Base-by-base conservation (phyloP, 139 green algal species). In the Nannochloris sp. region DNA sequence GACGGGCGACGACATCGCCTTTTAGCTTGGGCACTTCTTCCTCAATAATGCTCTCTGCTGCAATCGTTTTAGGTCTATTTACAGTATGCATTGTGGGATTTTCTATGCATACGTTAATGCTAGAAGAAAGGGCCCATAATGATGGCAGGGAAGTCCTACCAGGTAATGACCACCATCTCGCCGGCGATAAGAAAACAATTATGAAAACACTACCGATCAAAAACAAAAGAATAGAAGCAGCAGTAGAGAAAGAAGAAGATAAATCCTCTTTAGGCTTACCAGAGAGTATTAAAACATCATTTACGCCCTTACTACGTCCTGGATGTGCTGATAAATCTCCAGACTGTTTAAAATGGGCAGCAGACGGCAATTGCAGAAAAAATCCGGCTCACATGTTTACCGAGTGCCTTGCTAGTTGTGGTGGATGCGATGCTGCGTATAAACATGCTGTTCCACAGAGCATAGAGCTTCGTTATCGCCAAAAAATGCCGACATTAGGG, bases 401-500 rank as follows among this genome's bases (percentile, higher is more conserved):
- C 1, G 37, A 61, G 45, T 87, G 81, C 64, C 48, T 42, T n/a
- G 36, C 23, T 1, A 47, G 65, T 12, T 88, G 81, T 42, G 58
- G 53, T 27, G 33, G 58, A 6, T 83, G 77, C 68, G 42, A 29
- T 6, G 24, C 24, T 6, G 48, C 42, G 27, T 65, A 48, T 56
- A 64, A 58, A 4, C 70, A 65, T 27, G 64, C 65, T 39, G 25
- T 61, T 3, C 24, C 45, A 9, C 58, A 56, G 10, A 37, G 35
- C 55, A 55, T 81, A 36, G 60, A 61, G 27, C 45, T 90, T 0
- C 75, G 71, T 35, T 79, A 71, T 5, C 79, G 74, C 12, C 54
- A 84, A 30, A 34, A 64, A 27, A 85, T 92, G 81, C 86, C 85
- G 4, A 66, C 58, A 2, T 62, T 94, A 2, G 89, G 88, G 1